Conservation (phyloP, 371 early-diverging fungal species). For the Catenaria anguillulae region DNA sequence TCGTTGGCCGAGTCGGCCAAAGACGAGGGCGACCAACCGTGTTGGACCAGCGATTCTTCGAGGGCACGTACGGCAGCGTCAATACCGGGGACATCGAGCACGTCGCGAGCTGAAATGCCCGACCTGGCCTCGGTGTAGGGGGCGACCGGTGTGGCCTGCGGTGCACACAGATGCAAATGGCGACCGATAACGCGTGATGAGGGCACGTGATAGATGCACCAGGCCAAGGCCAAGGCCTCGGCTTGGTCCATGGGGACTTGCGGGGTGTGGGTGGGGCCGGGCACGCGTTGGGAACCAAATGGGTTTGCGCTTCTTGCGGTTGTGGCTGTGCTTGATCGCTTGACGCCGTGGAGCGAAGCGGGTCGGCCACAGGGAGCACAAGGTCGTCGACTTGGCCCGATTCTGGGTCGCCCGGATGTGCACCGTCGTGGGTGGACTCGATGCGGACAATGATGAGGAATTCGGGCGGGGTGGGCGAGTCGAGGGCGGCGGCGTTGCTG, state of each 20-base stretch:
- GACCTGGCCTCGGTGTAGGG: background rate
- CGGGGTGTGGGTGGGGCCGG: background rate
- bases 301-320: too few species aligned
- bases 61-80: background rate
- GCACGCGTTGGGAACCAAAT: too few species aligned
- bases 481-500: background rate
- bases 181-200: background rate
- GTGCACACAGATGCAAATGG: background rate
- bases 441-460: background rate
- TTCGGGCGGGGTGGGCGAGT: background rate
- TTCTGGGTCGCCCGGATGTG: background rate
- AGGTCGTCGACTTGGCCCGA: background rate
- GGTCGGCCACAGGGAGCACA: background rate
- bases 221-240: background rate
- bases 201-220: background rate
- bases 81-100: background rate
- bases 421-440: background rate
- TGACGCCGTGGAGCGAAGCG: too few species aligned
- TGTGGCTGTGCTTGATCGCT: too few species aligned
- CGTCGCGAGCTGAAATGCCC: background rate
- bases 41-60: background rate
- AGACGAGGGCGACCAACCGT: too few species aligned
- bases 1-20: too few species aligned
- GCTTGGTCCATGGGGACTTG: background rate
- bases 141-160: background rate